These are phyloP conservation scores for Globisporangium canariense DNA, from an alignment of 352 stramenopile genomes.

Conservation along the genomic window DNA sequence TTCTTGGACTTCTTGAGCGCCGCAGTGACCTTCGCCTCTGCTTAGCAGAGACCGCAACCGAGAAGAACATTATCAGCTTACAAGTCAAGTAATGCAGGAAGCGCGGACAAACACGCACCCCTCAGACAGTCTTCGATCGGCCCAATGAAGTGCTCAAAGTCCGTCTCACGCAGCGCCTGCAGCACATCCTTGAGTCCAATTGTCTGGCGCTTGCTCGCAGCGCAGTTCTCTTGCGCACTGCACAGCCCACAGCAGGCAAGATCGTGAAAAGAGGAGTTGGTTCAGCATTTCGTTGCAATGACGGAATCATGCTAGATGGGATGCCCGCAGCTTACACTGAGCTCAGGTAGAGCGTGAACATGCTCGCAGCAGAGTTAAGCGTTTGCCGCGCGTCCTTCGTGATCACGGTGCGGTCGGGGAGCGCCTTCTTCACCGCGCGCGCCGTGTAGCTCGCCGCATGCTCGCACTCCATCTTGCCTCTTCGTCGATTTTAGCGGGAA, in stretches of 20 bases:
- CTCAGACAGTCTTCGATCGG: conserved; percentile 68
- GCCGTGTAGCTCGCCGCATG: conserved; percentile 62
- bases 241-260: not conserved
- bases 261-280: not conserved
- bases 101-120: conserved; percentile 25
- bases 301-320: not conserved
- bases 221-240: conserved; percentile 64
- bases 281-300: not conserved
- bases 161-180: conserved; percentile 59
- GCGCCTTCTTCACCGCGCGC: conserved; percentile 59
- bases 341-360: conserved; percentile 79
- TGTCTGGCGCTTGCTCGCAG: conserved; percentile 71
- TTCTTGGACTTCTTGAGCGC: conserved; percentile 34
- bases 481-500: conserved; percentile 15
- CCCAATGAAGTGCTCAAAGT: conserved; percentile 75
- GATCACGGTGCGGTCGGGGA: conserved; percentile 64
- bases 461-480: conserved; percentile 63
- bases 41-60: conserved; percentile 1
- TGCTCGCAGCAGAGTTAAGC: conserved; percentile 66
- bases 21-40: conserved; percentile 46
- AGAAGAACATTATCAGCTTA: not conserved
- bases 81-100: not conserved
- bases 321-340: conserved; percentile 40
- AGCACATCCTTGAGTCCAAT: conserved; percentile 77
- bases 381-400: conserved; percentile 64